Percentiles rank a stretch among this genome's conserved stretches.
Evolutionary conservation across 345 rosid genomes (phyloP).

Genomic region (Adansonia digitata): DNA sequence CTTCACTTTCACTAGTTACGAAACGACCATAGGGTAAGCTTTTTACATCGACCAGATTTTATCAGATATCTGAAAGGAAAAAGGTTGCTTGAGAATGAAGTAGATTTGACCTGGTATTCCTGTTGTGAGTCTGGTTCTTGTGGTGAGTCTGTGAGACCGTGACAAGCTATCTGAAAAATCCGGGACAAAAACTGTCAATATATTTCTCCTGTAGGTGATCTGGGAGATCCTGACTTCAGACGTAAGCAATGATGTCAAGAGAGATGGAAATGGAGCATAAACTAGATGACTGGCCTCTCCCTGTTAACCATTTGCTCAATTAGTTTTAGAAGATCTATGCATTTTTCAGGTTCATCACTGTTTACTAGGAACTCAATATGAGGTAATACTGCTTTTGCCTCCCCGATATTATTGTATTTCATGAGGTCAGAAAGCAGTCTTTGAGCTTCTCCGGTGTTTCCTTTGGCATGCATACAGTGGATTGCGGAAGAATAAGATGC

Average conservation of each 20-base stretch:
- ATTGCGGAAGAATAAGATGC: slow-evolving; percentile 34
- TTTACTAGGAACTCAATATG: slow-evolving; percentile 35
- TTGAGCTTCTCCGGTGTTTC: slow-evolving; percentile 26
- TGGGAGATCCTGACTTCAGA: not conserved
- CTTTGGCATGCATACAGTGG: slow-evolving; percentile 31
- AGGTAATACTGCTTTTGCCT: slow-evolving; percentile 20
- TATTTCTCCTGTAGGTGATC: not conserved
- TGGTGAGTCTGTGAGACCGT: too few relatives aligned
- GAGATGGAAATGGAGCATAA: not conserved
- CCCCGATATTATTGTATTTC: slow-evolving; percentile 26
- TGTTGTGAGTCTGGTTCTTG: not conserved
- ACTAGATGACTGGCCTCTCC: slow-evolving; percentile 19
- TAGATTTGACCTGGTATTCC: not conserved
- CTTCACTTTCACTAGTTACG: not conserved
- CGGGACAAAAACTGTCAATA: not conserved
- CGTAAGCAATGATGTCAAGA: not conserved
- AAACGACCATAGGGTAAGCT: not conserved
- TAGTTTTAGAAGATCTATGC: slow-evolving; percentile 21
- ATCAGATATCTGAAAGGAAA: not conserved
- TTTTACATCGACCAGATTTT: not conserved
- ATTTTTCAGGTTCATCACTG: slow-evolving; percentile 26
- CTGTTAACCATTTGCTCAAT: slow-evolving; percentile 19
- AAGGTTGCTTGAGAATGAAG: not conserved
- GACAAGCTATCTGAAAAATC: not conserved
- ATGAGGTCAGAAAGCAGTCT: slow-evolving; percentile 37